Base-by-base conservation (phyloP, 192 early-diverging fungal species). In the Coemansia pectinata region DNA sequence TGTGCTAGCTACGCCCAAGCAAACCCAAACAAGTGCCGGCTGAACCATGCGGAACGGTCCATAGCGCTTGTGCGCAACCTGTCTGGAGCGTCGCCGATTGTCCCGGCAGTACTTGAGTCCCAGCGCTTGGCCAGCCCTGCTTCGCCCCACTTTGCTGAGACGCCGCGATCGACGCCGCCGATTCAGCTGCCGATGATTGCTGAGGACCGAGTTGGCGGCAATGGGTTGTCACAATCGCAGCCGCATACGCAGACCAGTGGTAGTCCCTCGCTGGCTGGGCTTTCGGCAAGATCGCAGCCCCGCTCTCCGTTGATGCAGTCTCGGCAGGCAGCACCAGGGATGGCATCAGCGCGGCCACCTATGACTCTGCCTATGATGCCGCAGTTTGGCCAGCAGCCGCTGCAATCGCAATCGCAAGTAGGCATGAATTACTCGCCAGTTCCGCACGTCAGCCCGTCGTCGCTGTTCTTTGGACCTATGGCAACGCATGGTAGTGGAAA, bases 221-320 rank as follows among this genome's bases (percentile, higher is more conserved):
- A 73, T 76, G 47, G 47, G n/a, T n/a, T 48, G 53, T n/a, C 53
- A 41, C 74, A 69, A 40, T 12, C 71, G 29, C 27, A 63, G 44
- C 11, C 53, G 48, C 74, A 69, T 27, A 7, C 71, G 21, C 27
- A 63, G 44, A 44, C 53, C 9, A n/a, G 39, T 7, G 55, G 39
- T 40, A 72, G 55, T 55, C 42, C 62, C 38, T 33, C 53, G 11
- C 7, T 31, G 12, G 34, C 15, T 12, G 63, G 70, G 31, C 55
- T 70, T 57, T 33, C 63, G 23, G 57, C 50, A 29, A 57, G 58
- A 3, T 33, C 52, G 21, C 76, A 75, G 39, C 65, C 70, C 10
- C 62, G 65, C 55, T 71, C 77, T 33, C 72, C 72, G 3, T 53
- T 79, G 69, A 2, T 79, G 67, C 72, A 61, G 48, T 60, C 76